A percentile compares a stretch with the other conserved stretches of the same genome.
phyloP scores from a whole-genome alignment of 2,329 filamentous ascomycete genomes.

The Stachybotrys chlorohalonatus region DNA sequence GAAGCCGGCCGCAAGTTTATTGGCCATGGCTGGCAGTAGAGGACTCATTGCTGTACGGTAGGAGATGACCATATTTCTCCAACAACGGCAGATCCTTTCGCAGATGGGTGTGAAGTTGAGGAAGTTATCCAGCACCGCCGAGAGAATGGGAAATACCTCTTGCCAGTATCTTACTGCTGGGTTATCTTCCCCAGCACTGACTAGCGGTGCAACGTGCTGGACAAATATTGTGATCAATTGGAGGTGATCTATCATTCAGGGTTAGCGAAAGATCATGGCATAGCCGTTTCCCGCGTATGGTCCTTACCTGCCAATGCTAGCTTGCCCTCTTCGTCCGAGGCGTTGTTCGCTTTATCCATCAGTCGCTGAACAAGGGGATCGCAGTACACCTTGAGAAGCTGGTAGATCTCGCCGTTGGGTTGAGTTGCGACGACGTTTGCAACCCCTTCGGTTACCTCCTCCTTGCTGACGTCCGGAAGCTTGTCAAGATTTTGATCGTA shows the following conservation, averaged over 20 bases:
- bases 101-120: conserved; percentile 79
- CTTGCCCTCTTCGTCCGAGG: conserved; percentile 74
- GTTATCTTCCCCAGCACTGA: conserved; percentile 64
- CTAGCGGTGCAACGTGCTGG: conserved; percentile 65
- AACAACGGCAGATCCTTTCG: conserved; percentile 88
- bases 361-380: conserved; percentile 81
- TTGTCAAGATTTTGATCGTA: conserved; percentile 85
- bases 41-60: conserved; percentile 86
- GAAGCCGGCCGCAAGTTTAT: conserved; percentile 82
- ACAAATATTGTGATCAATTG: conserved; percentile 89
- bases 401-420: conserved; percentile 69
- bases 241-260: conserved; percentile 58
- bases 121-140: conserved; percentile 82
- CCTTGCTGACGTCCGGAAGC: conserved; percentile 77
- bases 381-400: conserved; percentile 82
- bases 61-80: conserved; percentile 94
- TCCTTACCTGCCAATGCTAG: conserved; percentile 70
- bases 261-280: conserved; percentile 8
- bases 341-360: conserved; percentile 79
- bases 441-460: conserved; percentile 93
- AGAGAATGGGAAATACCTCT: conserved; percentile 82
- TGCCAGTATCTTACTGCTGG: conserved; percentile 94
- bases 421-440: conserved; percentile 86
- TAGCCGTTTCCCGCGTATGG: background rate
- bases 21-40: conserved; percentile 74